Evolutionary conservation across 805 yeast species (phyloP), one percentile per base, ranked within the genome.

Genomic region (Starmerella sirachaensis): DNA sequence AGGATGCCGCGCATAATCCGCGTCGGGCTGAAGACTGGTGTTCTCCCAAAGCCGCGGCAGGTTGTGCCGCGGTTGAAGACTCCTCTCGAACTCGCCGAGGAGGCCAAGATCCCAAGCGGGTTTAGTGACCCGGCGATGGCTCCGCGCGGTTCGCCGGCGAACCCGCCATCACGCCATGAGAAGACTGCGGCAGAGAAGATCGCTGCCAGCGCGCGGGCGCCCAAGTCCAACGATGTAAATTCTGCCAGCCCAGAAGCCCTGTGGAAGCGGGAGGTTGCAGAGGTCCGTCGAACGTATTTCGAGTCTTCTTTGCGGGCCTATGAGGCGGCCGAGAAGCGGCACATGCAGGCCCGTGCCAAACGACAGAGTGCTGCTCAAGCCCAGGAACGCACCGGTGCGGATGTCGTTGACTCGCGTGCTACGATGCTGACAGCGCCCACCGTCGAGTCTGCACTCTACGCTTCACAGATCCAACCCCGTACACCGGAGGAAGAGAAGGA

Each of bases 391-490:
- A n/a, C n/a, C n/a, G n/a, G n/a, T n/a, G 28, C 25, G 20, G 53
- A 52, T 31, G 48, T 55, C 26, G 57, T 62, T 43, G 53, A 58
- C 14, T 53, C 61, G 4, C 53, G 49, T 24, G 77, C 83, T 18
- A 66, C 73, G 33, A 46, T 65, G 50, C 68, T 78, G 52, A 82
- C 94, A 1, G 64, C 83, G 35, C 95, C 95, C 32, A 79, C 94
- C 1, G 64, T 85, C 40, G 84, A 78, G 50, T 66, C 69, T 26
- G 35, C 52, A 8, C 43, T 54, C 13, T 57, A 68, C 17, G 82
- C 81, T 2, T 81, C 88, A 12, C 61, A 84, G 43, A 71, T 86
- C 66, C 69, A 79, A 53, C 70, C 62, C 32, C 70, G 94, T 57
- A 78, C 93, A 0, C 65, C 62, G 18, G 91, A 76, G 51, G 94